A percentile compares a stretch with the other conserved stretches of the same genome.
Evolutionary conservation across 2,329 filamentous ascomycete genomes (phyloP).

Genomic region (Penicillium brevicompactum): DNA sequence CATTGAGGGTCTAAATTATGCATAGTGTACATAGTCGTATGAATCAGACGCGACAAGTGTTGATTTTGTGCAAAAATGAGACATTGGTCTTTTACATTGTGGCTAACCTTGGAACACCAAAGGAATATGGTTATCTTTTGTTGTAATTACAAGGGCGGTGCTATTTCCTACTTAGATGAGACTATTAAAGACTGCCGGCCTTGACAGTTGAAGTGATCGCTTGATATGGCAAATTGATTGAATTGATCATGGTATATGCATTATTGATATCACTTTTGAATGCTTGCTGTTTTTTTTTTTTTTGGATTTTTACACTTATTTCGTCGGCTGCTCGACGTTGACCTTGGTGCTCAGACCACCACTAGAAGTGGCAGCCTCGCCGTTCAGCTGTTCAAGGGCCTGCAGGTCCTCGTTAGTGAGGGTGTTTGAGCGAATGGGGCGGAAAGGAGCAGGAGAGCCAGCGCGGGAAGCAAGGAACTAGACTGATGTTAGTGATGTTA

Average conservation of each 20-base stretch:
- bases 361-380: constrained; percentile 25
- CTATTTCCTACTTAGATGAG: no score
- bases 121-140: background rate
- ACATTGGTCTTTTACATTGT: background rate
- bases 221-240: background rate
- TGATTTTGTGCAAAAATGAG: background rate
- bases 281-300: background rate
- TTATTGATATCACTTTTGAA: constrained; percentile 16
- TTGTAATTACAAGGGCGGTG: no score
- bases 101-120: background rate
- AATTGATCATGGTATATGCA: constrained; percentile 16
- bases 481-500: constrained; percentile 2
- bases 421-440: constrained; percentile 58
- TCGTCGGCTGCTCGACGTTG: constrained; percentile 41
- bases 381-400: constrained; percentile 45
- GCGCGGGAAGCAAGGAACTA: constrained; percentile 74
- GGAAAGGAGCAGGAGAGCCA: constrained; percentile 67
- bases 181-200: no score
- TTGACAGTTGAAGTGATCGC: constrained; percentile 1
- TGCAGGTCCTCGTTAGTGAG: constrained; percentile 48
- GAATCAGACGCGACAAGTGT: background rate
- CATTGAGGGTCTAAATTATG: background rate
- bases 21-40: background rate
- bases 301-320: constrained; percentile 23
- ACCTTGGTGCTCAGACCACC: constrained; percentile 34